Conservation (phyloP, 495 filamentous ascomycete species). For the Recurvomyces mirabilis region DNA sequence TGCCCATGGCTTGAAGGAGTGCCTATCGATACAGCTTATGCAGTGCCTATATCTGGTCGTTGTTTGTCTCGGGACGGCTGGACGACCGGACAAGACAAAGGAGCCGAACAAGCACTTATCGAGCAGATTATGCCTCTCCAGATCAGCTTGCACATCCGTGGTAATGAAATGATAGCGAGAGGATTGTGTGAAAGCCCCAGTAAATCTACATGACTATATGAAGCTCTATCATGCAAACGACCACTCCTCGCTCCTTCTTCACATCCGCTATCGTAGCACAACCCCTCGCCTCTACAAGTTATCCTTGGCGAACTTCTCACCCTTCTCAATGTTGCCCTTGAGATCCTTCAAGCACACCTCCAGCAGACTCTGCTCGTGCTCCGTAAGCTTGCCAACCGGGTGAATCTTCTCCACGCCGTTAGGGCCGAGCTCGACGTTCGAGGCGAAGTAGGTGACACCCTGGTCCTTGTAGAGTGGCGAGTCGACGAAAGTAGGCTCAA, state of each 20-base stretch:
- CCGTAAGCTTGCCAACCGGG: constrained; percentile 68
- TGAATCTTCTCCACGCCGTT: constrained; percentile 91
- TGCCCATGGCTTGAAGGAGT: too few relatives aligned
- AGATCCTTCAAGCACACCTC: constrained; percentile 75
- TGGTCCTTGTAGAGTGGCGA: constrained; percentile 95
- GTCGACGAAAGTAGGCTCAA: constrained; percentile 96
- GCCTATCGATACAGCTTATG: too few relatives aligned
- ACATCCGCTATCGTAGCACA: too few relatives aligned
- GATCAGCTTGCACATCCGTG: too few relatives aligned
- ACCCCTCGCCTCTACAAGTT: too few relatives aligned
- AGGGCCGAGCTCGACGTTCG: constrained; percentile 85
- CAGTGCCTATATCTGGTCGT: too few relatives aligned
- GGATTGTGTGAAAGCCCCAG: not conserved
- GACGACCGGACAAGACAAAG: too few relatives aligned
- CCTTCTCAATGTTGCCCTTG: constrained; percentile 79
- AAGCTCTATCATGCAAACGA: constrained; percentile 2
- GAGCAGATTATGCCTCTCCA: too few relatives aligned
- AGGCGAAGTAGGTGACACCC: constrained; percentile 91
- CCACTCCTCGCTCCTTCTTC: too few relatives aligned
- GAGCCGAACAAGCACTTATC: too few relatives aligned
- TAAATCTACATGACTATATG: constrained; percentile 8
- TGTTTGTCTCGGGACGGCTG: too few relatives aligned
- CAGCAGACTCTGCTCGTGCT: constrained; percentile 78
- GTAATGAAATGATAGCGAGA: too few relatives aligned
- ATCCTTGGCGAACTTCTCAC: constrained; percentile 55